Base-by-base conservation (phyloP, 2,329 filamentous ascomycete genomes). In the Fusarium agapanthi region DNA sequence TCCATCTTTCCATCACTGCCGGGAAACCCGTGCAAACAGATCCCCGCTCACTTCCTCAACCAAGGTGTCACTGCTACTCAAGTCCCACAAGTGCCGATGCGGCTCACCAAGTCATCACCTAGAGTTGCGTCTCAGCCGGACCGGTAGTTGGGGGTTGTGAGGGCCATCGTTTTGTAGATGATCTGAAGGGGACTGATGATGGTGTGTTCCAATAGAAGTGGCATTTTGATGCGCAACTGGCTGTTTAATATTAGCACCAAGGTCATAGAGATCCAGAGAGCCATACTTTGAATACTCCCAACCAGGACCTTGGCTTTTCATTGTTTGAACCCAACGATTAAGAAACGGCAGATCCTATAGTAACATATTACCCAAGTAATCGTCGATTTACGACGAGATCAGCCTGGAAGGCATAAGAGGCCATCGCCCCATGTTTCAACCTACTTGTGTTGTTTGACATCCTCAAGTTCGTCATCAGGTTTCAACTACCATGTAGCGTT, bases 1-100 rank as follows among this genome's bases (percentile, higher is more conserved):
- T 54, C 34, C 45, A 51, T 56, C 40, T 61, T 30, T 34, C 37
- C 44, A 35, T 57, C 35, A 70, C 56, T 72, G 65, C 70, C 71
- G 61, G 70, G n/a, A 28, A 71, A 47, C 38, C 61, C 32, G 55
- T 67, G 54, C 55, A 54, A 50, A 22, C 35, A 43, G 41, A 44
- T 44, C 56, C 40, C 57, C 45, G 57, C 55, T 69, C 50, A 53
- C 32, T n/a, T 30, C 35, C 37, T 48, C 26, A 40, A 32, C 16
- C 51, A 65, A 47, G 18, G 37, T 47, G 43, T 34, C 43, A 69
- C 43, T 44, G 24, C 54, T 37, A 34, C 26, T 48, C 41, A 32
- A 48, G 53, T 61, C 32, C 45, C 56, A 44, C 44, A 54, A 65
- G 53, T 51, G 41, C 65, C 47, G 60, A 56, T 67, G 62, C 53